Base-by-base conservation (phyloP, 257 asterid species). In the Nicotiana benthamiana region DNA sequence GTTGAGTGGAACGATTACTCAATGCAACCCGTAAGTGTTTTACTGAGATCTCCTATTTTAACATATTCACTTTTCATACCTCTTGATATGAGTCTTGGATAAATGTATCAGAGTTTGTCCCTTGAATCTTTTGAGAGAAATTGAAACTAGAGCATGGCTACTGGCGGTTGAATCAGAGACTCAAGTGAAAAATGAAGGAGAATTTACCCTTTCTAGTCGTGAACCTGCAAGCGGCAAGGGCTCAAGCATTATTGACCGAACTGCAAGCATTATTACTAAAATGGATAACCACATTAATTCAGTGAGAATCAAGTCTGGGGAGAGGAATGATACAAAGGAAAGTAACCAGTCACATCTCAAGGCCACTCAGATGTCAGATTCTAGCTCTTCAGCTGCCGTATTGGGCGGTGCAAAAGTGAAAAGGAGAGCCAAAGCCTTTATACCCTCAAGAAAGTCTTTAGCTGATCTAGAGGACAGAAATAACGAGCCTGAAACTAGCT, bases 91-190 rank as follows among this genome's bases (percentile, higher is more conserved):
- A 75, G 61, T 46, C 68, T 80, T 77, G 48, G 81, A 62, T 75
- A 77, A 72, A 68, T 83, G 77, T 85, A 68, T 56, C 91, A 96
- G 99, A 86, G 90, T 90, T 83, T 96, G 91, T 85, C 97, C 99
- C 1, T 84, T 94, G 82, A 92, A 91, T 86, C 96, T 92, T 87
- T 92, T 96, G 75, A 94, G 97, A 10, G 99, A 96, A 89, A 92
- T 96, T 67, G 99, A 96, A 90, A 96, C 98, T 60, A 90, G 95
- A 87, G 98, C 94, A 80, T 96, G 99, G 99, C 95, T 96, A 85
- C 87, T 96, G 88, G 99, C 97, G 70, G 98, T 96, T 75, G 99
- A 96, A 83, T 91, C 97, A 9, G 99, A 96, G 86, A 89, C 94
- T 82, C 99, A 89, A 86, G 90, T 86, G 83, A 96, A 93, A 89